Evolutionary conservation across 2,329 filamentous ascomycete genomes (phyloP).

Genomic region (Nothophaeocryptopus gaeumannii): DNA sequence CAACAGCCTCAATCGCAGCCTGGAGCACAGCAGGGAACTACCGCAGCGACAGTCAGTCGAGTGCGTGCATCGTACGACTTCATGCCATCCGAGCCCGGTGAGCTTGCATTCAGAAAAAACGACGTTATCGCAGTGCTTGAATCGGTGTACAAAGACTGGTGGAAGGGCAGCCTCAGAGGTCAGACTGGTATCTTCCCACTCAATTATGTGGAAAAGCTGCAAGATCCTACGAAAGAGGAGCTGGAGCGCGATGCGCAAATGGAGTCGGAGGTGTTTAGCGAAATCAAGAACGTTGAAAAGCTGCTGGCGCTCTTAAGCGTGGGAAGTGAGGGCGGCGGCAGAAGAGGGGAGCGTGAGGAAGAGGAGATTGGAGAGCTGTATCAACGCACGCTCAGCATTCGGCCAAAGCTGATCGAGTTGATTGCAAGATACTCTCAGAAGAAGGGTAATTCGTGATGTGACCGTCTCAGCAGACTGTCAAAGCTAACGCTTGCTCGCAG

Average conservation of each 20-base stretch:
- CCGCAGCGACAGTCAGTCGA: conserved; percentile 90
- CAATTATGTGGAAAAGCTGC: conserved; percentile 97
- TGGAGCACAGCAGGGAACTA: conserved; percentile 66
- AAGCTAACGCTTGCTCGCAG: conserved; percentile 46
- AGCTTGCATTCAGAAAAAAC: conserved; percentile 93
- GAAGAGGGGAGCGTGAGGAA: conserved; percentile 69
- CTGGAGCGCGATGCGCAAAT: conserved; percentile 93
- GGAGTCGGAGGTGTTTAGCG: conserved; percentile 76
- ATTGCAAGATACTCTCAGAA: conserved; percentile 99
- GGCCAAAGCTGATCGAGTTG: conserved; percentile 93
- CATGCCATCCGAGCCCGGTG: conserved; percentile 85
- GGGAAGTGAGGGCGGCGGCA: conserved; percentile 53
- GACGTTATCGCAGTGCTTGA: conserved; percentile 97
- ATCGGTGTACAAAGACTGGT: conserved; percentile 99
- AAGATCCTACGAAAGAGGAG: conserved; percentile 91
- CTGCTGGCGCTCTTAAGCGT: conserved; percentile 87
- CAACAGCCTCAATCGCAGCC: conserved; percentile 39
- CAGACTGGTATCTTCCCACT: conserved; percentile 97
- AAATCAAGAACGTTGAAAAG: conserved; percentile 76
- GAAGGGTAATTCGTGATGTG: conserved; percentile 65
- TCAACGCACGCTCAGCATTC: conserved; percentile 88
- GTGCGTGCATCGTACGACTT: conserved; percentile 95
- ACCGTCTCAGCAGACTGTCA: background rate
- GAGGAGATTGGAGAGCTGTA: conserved; percentile 92
- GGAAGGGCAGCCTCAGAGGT: conserved; percentile 90